Conservation (phyloP, 331 rosid species). For the Stylosanthes scabra region DNA sequence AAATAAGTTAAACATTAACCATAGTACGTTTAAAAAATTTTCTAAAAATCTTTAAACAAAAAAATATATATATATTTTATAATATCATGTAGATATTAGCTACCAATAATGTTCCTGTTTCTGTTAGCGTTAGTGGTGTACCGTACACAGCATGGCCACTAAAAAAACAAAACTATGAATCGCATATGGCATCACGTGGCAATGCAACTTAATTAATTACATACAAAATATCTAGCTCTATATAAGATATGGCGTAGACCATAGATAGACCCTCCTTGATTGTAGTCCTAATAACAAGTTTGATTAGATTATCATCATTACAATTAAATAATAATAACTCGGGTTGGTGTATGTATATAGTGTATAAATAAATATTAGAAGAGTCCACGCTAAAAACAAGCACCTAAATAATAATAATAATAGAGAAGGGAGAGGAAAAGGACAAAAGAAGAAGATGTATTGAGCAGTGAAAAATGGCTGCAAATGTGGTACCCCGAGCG, state of each 20-base stretch:
- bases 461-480: conserved; percentile 43
- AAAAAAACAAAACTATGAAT: too few relatives aligned
- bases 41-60: too few relatives aligned
- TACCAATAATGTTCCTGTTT: too few relatives aligned
- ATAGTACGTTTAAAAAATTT: too few relatives aligned
- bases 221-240: too few relatives aligned
- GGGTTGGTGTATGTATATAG: background rate
- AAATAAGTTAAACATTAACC: too few relatives aligned
- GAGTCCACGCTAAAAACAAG: background rate
- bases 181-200: background rate
- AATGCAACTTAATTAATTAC: too few relatives aligned
- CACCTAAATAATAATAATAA: background rate
- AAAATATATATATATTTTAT: too few relatives aligned
- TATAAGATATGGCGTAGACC: background rate
- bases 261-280: background rate
- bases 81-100: too few relatives aligned
- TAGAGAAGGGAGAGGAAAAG: conserved; percentile 10
- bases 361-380: background rate
- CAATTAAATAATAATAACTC: background rate
- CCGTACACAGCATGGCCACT: too few relatives aligned
- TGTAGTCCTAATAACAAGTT: background rate
- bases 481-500: conserved; percentile 20
- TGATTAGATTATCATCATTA: background rate
- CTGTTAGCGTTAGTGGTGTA: too few relatives aligned
- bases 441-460: conserved; percentile 31